Evolutionary conservation across 805 yeast species (phyloP), one percentile per base, ranked within the genome.

Genomic region (Cyberlindnera saturnus): DNA sequence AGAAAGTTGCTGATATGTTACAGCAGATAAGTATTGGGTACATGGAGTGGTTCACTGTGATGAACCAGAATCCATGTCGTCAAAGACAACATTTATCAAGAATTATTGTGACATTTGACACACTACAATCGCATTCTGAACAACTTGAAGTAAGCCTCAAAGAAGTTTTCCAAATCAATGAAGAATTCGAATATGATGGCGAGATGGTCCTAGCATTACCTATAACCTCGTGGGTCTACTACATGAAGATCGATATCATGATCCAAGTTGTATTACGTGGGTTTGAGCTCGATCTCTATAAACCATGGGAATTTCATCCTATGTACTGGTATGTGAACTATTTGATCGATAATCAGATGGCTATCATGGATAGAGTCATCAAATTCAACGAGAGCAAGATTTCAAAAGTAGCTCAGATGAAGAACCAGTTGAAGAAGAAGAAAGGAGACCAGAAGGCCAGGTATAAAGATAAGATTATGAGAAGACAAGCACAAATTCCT

Each of bases 81-180:
- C 89, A 87, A 56, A 77, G 96, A 49, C 96, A 87, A 59, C 76
- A 83, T 48, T 64, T 82, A 54, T 66, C 81, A 49, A 68, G 81
- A 55, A 67, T 74, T 55, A 56, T 79, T 43, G 54, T 73, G 37
- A 50, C 73, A 3, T 86, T 91, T 84, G 97, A 91, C 61, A 73
- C 88, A 2, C 65, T 86, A 29, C 97, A 91, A 56, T 93, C 85
- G 9, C 73, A 73, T 34, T 72, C 84, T 41, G 95, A 87, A 54
- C 62, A 67, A 5, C 67, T 81, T 32, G 97, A 88, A 57, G 50
- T 70, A 14, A 69, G 66, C 6, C 43, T 75, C 7, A 62, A 55
- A 31, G 50, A 60, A 6, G 53, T 57, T 5, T 66, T 61, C 46
- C 64, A 65, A 18, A 52, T 73, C 20, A 55, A 60, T 23, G 65